Evolutionary conservation across 306 rosid genomes (phyloP).

Genomic region (Corylus avellana): DNA sequence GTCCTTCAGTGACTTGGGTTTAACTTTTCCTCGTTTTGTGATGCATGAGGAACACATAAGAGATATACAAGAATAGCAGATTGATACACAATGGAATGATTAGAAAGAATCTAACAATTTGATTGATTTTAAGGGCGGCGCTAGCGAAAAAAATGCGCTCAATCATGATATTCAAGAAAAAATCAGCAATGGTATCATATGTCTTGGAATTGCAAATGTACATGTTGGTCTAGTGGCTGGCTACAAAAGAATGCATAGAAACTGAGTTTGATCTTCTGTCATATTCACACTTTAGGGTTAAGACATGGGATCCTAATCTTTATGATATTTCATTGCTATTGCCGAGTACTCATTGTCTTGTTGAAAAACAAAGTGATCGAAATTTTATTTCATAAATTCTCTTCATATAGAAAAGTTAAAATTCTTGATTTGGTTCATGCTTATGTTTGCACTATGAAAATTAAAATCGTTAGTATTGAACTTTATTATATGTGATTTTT

Average conservation of each 20-base stretch:
- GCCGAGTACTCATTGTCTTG: neutral
- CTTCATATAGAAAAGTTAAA: too few relatives aligned
- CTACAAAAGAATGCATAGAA: too few relatives aligned
- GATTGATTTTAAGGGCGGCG: neutral
- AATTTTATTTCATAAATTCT: too few relatives aligned
- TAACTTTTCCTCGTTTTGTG: too few relatives aligned
- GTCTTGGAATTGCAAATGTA: slow-evolving; percentile 13
- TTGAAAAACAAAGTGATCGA: too few relatives aligned
- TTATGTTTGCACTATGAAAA: too few relatives aligned
- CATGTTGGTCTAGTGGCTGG: neutral
- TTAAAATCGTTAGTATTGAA: too few relatives aligned
- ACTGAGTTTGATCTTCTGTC: neutral
- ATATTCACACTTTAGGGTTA: neutral
- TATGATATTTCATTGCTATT: neutral
- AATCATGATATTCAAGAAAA: slow-evolving; percentile 38
- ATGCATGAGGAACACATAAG: too few relatives aligned
- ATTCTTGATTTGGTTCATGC: too few relatives aligned
- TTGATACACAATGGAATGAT: neutral
- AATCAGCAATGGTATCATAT: slow-evolving; percentile 7
- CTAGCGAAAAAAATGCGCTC: slow-evolving; percentile 12
- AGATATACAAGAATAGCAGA: too few relatives aligned
- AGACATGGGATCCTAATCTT: neutral
- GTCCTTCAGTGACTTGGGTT: too few relatives aligned
- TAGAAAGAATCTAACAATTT: slow-evolving; percentile 12
- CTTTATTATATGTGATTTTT: too few relatives aligned